A percentile compares a stretch with the other conserved stretches of the same genome.
phyloP scores from a whole-genome alignment of 1,284 basidiomycete genomes.

The Ceratobasidium sp. region DNA sequence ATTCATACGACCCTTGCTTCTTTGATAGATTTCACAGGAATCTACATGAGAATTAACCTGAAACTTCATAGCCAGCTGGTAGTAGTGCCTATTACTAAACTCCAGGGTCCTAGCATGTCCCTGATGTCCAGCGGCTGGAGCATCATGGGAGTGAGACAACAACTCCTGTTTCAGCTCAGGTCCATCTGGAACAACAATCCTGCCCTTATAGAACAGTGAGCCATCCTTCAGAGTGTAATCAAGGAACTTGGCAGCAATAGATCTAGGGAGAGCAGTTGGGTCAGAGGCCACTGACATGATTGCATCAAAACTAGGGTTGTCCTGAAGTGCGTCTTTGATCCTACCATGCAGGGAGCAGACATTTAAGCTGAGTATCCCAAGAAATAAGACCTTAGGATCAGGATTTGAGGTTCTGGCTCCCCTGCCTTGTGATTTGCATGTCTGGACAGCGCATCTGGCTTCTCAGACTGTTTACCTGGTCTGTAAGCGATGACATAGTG shows the following conservation, averaged over 20 bases:
- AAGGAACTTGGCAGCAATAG: background rate
- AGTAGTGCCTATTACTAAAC: background rate
- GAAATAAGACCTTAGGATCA: background rate
- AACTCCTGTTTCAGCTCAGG: background rate
- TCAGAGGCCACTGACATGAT: background rate
- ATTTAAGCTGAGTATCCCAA: background rate
- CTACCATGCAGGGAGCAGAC: background rate
- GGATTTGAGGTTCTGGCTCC: background rate
- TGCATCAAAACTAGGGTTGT: background rate
- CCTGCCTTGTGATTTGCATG: conserved; percentile 40
- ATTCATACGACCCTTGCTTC: too few relatives aligned
- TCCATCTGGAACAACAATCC: background rate
- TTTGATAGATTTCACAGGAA: too few relatives aligned
- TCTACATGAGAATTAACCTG: too few relatives aligned
- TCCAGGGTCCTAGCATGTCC: background rate
- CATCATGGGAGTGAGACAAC: background rate
- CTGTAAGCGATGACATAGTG: conserved; percentile 48
- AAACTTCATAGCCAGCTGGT: too few relatives aligned
- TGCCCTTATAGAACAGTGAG: background rate
- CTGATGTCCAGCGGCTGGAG: background rate
- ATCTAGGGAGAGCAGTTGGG: background rate
- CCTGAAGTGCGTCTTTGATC: background rate
- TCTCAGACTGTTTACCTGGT: conserved; percentile 46
- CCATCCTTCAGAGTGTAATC: conserved; percentile 14
- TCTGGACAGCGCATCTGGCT: conserved; percentile 50